Evolutionary conservation across 2,329 filamentous ascomycete species (phyloP), one percentile per base, ranked within the genome.

Genomic region (Fusarium albidum): DNA sequence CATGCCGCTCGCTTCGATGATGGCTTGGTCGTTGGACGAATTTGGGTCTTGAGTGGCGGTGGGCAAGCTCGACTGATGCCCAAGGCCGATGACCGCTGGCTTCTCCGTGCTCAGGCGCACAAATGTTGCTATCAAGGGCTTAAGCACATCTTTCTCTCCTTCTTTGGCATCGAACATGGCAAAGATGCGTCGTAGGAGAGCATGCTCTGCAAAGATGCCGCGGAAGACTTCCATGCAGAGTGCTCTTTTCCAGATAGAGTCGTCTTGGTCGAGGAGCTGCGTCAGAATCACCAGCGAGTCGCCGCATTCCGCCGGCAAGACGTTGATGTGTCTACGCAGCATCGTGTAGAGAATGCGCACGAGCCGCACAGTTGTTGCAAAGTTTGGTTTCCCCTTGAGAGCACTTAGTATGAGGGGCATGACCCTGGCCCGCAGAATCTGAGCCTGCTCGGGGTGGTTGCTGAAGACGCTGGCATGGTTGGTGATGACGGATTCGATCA

Each of bases 61-160:
- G 6, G 95, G 92, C 28, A 94, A 84, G 1, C 92, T 93, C 2
- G 95, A 98, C 64, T 96, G 92, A 57, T 91, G 88, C 5, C 93
- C 89, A 4, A 98, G 83, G 0, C 95, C 95, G 57, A 99, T 98
- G 21, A 96, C 80, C 0, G 84, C 79, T 2, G 95, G 95, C 67
- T 92, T 96, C 69, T 99, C 95, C 0, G 92, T 92, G 48, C 94
- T 94, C 9, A 98, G 78, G 12, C 92, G 86, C n/a, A 98, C 95
- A 68, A 99, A 93, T 0, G 90, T 88, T 9, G 91, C 90, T 57
- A 95, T 89, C 55, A 97, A 80, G 51, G 92, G 89, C 65, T 90
- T 89, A 17, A 99, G 77, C 15, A 98, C 85, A 43, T 88, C 81
- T 64, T 88, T 94, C 64, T 89, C 85, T 4, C 84, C 87, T 35